Evolutionary conservation across 2,329 filamentous ascomycete genomes (phyloP), one percentile per base, ranked within the genome.

Genomic region (Phaeosphaeriaceae sp.): DNA sequence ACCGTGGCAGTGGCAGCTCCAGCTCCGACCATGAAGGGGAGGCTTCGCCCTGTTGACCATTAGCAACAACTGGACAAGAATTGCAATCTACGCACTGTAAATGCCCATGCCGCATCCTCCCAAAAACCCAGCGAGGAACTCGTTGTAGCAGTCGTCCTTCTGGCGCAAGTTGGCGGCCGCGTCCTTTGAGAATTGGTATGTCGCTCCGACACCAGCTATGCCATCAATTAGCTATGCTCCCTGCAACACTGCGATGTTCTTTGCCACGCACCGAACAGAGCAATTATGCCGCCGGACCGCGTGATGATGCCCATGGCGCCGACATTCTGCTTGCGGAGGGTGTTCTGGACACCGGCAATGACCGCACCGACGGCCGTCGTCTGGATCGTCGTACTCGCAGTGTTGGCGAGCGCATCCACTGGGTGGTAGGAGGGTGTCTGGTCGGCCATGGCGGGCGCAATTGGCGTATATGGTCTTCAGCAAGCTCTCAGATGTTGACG

Each of bases 141-240:
- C 82, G 78, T 93, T 95, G 81, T 86, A 89, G 66, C 84, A 82
- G 76, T 97, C 93, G 58, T 97, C 87, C 81, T 90, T 92, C 79
- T 93, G 85, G 72, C 93, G 89, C 66, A 97, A 82, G 81, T 97
- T 97, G 78, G 92, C 91, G 47, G 90, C 85, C 50, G 91, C 90
- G 68, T 85, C 86, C 69, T 86, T 89, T 69, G 89, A 85, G 82
- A 97, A 97, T 70, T 87, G 85, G 79, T 92, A 96, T 61, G 89
- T 85, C 71, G 87, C 88, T 72, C 91, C 91, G 78, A 89, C 87
- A 42, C 87, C 86, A 73, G 88, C 91, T 93, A 69, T 53, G 64
- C 47, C 17, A n/a, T 58, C 66, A 69, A 74, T 76, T 72, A 75
- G 73, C 64, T 27, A 25, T 36, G 19, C 44, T 21, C 19, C 50